phyloP scores from a whole-genome alignment of 805 yeast genomes.

The Metschnikowia similis region DNA sequence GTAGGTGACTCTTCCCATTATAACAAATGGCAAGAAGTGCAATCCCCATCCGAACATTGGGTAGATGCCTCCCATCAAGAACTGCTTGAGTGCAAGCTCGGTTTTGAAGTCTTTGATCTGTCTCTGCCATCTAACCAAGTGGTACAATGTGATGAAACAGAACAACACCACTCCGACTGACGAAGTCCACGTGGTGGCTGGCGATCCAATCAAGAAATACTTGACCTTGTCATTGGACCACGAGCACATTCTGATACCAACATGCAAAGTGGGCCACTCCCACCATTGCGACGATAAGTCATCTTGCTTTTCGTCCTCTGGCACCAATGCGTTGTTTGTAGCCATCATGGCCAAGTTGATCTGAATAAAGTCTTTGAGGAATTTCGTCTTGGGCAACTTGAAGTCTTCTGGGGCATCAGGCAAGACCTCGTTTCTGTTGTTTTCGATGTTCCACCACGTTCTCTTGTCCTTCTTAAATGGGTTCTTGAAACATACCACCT shows the following conservation, averaged over 20 bases:
- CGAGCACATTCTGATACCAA: constrained; percentile 73
- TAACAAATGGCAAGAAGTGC: constrained; percentile 82
- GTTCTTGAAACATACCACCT: constrained; percentile 72
- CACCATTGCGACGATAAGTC: constrained; percentile 69
- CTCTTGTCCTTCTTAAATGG: constrained; percentile 74
- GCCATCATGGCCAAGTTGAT: constrained; percentile 85
- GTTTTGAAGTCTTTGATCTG: constrained; percentile 53
- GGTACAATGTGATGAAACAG: constrained; percentile 42
- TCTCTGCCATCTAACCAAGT: constrained; percentile 62
- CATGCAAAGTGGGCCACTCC: constrained; percentile 74
- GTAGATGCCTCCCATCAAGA: constrained; percentile 68
- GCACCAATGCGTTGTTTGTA: constrained; percentile 75
- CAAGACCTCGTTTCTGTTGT: constrained; percentile 55
- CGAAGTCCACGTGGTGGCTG: constrained; percentile 69
- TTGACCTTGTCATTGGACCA: constrained; percentile 57
- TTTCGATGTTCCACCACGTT: constrained; percentile 86
- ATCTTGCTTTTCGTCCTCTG: constrained; percentile 73
- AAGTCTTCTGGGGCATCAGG: constrained; percentile 59
- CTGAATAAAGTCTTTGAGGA: constrained; percentile 65
- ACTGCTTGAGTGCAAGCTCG: constrained; percentile 45
- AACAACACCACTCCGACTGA: constrained; percentile 54
- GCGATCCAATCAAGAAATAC: constrained; percentile 66
- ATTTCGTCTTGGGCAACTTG: constrained; percentile 55
- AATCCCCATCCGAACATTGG: constrained; percentile 90
- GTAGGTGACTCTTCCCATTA: constrained; percentile 96